Base-by-base conservation (phyloP, 106 monocot species). In the Dendrobium nobile region DNA sequence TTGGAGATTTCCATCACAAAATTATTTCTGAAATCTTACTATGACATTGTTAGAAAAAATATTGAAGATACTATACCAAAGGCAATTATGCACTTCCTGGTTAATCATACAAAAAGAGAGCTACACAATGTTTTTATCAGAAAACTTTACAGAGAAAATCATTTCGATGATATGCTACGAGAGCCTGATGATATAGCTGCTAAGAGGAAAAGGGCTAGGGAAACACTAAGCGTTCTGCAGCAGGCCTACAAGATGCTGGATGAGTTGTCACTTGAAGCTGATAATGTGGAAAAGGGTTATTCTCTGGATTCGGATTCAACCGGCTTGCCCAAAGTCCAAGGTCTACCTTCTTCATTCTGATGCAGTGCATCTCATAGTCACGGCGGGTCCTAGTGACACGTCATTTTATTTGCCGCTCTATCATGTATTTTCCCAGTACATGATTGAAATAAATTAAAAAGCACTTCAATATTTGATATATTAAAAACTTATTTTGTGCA, bases 81-180 rank as follows among this genome's bases (percentile, higher is more conserved):
- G 82, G 95, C 95, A 41, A 91, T 99, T 37, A 99, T 99, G 99
- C 99, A 99, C 31, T 99, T 99, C 78, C 87, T 99, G 93, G 99
- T 99, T n/a, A 95, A 99, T 79, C 95, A 91, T 79, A 91, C 92
- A 22, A 95, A 93, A 65, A 83, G 95, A 26, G 95, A 95, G 80
- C 80, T 95, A 73, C 95, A 93, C 75, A 95, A 95, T 88, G 91
- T 93, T 77, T 91, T 95, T 67, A 95, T 95, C 75, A 86, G 90
- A 75, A 91, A 90, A 83, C 95, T 99, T 64, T 99, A 99, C 78
- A 92, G 92, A 70, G 89, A 92, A 65, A 90, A 83, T 67, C 86
- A 86, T 67, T 92, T 89, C 40, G 92, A 92, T 45, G 88, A 92
- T 0, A 92, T 92, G 89, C 84, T 92, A 37, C 86, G 84, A 81